A percentile compares a stretch with the other conserved stretches of the same genome.
Conservation (phyloP, 208 protist species). For the Vickermania spadyakhi region DNA sequence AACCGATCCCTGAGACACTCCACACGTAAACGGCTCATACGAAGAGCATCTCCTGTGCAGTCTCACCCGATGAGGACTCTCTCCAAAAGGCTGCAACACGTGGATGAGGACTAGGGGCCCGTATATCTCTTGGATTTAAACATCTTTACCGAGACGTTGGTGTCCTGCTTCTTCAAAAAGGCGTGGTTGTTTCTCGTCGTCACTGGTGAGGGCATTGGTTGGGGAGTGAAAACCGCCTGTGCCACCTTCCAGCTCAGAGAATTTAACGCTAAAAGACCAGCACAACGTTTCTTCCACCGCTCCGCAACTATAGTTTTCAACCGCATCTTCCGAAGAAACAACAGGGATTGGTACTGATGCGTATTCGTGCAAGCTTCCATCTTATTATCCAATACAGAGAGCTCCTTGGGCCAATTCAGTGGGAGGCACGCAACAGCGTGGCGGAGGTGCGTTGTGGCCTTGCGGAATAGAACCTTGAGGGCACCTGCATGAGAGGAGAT, state of each 20-base stretch:
- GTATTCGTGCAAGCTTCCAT: not conserved
- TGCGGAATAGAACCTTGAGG: not conserved
- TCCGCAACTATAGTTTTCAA: not conserved
- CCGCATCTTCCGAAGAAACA: no score
- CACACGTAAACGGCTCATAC: conserved; percentile 3
- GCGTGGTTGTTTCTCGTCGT: not conserved
- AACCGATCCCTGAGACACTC: conserved; percentile 20
- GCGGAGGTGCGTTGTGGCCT: not conserved
- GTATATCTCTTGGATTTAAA: conserved; percentile 3
- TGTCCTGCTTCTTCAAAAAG: conserved; percentile 2
- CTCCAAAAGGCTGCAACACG: not conserved
- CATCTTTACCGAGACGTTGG: conserved; percentile 7
- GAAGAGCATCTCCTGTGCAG: conserved; percentile 5
- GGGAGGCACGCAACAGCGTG: not conserved
- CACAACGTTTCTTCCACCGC: no score
- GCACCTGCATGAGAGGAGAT: not conserved
- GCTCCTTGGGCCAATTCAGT: not conserved
- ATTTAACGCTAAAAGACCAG: no score
- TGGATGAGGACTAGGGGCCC: not conserved
- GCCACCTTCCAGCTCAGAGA: not conserved
- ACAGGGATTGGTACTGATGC: not conserved
- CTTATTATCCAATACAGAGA: conserved; percentile 1
- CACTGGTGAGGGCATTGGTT: no score
- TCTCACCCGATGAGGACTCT: conserved; percentile 2
- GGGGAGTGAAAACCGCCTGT: conserved; percentile 1